Evolutionary conservation across 768 basidiomycete species (phyloP).

Genomic region (Hygrophoropsis aurantiaca): DNA sequence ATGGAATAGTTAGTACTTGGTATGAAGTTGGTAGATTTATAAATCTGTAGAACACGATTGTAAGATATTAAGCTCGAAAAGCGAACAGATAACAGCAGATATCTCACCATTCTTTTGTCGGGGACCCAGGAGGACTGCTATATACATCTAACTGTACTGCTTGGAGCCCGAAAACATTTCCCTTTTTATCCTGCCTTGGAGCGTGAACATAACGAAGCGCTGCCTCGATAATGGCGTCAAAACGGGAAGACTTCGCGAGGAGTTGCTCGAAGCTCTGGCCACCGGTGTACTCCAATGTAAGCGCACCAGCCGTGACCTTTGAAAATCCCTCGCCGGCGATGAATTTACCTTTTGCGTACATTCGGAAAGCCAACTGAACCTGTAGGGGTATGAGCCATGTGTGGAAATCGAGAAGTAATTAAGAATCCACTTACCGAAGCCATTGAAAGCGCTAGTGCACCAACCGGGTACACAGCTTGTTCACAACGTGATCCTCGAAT

Average conservation of each 20-base stretch:
- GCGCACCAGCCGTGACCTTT: background rate
- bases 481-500: background rate
- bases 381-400: too few relatives aligned
- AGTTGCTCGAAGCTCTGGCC: background rate
- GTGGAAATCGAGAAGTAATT: too few relatives aligned
- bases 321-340: background rate
- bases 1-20: too few relatives aligned
- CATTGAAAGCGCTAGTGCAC: background rate
- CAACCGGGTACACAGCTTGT: background rate
- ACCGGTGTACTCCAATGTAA: background rate
- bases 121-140: background rate
- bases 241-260: background rate
- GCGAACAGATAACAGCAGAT: too few relatives aligned
- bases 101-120: too few relatives aligned
- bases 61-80: too few relatives aligned
- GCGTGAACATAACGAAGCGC: background rate
- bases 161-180: background rate
- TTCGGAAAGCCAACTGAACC: background rate
- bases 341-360: background rate
- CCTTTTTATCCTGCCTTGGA: background rate
- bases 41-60: too few relatives aligned
- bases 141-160: background rate
- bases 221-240: background rate
- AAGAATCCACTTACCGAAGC: background rate
- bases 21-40: too few relatives aligned